Percentiles rank a stretch among this genome's conserved stretches.
Conservation (phyloP, 148 eudicot species). For the Polygonum maritimum region DNA sequence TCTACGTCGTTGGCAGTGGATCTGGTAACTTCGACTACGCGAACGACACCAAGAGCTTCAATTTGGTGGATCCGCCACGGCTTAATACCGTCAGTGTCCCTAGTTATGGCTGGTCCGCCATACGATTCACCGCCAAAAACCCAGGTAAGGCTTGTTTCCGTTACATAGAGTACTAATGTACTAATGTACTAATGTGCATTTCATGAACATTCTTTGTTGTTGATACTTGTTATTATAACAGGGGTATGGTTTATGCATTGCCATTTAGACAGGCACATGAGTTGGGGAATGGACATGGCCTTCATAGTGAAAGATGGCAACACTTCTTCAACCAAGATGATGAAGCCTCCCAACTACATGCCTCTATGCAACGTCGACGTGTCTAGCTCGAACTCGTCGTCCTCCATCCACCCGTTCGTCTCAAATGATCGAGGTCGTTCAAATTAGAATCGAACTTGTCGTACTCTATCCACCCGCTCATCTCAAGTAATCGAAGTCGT, state of each 20-base stretch:
- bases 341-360: slow-evolving; percentile 12
- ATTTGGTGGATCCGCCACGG: slow-evolving; percentile 9
- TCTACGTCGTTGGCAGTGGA: slow-evolving; percentile 6
- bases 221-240: not conserved
- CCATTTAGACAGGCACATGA: slow-evolving; percentile 7
- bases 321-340: not conserved
- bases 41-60: not conserved
- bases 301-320: slow-evolving; percentile 9
- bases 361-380: not conserved
- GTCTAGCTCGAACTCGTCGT: no score
- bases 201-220: not conserved
- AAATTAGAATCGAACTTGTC: no score
- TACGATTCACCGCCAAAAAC: slow-evolving; percentile 8
- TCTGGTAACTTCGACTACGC: not conserved
- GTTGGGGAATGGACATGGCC: slow-evolving; percentile 11
- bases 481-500: no score
- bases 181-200: no score
- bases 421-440: no score
- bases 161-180: not conserved
- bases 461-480: no score
- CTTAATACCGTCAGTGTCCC: slow-evolving; percentile 4
- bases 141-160: slow-evolving; percentile 6
- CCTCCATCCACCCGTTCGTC: no score
- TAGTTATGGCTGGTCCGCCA: not conserved
- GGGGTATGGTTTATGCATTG: slow-evolving; percentile 17